Percentiles rank a stretch among this genome's conserved stretches.
These are phyloP conservation scores for Aureobasidium sp. DNA, from an alignment of 2,329 filamentous ascomycete genomes.

Conservation along the genomic window DNA sequence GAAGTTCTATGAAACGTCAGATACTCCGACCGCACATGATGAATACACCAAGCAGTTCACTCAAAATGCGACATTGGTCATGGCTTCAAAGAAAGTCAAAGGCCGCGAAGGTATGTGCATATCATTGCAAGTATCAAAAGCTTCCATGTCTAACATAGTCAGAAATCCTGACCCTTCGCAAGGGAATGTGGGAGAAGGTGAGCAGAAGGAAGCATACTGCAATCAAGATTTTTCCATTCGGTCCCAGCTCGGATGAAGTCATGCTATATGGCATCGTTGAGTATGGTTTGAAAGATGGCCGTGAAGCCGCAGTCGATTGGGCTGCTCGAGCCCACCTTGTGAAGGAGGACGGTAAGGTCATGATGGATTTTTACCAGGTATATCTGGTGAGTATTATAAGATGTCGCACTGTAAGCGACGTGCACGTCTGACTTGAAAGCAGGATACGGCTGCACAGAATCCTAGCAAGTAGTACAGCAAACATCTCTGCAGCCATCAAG, in stretches of 20 bases:
- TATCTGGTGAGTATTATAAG: slow-evolving; percentile 37
- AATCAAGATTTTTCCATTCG: slow-evolving; percentile 46
- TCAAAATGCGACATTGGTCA: slow-evolving; percentile 44
- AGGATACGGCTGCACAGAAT: slow-evolving; percentile 21
- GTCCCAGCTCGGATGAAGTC: slow-evolving; percentile 39
- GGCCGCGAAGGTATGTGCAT: slow-evolving; percentile 38
- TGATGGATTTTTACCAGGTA: slow-evolving; percentile 49
- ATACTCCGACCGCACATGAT: slow-evolving; percentile 43
- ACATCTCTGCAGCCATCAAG: neutral
- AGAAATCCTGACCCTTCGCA: slow-evolving; percentile 48
- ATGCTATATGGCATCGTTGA: slow-evolving; percentile 50
- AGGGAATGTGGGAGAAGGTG: slow-evolving; percentile 49
- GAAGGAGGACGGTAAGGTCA: slow-evolving; percentile 47
- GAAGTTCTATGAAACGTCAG: slow-evolving; percentile 41
- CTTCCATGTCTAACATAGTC: neutral
- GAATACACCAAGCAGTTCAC: slow-evolving; percentile 45
- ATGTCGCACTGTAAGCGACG: neutral
- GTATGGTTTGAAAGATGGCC: slow-evolving; percentile 47
- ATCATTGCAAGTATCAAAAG: neutral
- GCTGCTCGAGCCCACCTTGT: slow-evolving; percentile 48
- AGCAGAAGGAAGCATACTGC: slow-evolving; percentile 40
- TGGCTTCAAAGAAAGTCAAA: slow-evolving; percentile 43
- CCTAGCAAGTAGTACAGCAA: slow-evolving; percentile 14
- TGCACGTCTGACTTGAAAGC: neutral
- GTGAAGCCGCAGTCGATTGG: slow-evolving; percentile 44